Base-by-base conservation (phyloP, 83 land plant genomes). In the Picea abies region DNA sequence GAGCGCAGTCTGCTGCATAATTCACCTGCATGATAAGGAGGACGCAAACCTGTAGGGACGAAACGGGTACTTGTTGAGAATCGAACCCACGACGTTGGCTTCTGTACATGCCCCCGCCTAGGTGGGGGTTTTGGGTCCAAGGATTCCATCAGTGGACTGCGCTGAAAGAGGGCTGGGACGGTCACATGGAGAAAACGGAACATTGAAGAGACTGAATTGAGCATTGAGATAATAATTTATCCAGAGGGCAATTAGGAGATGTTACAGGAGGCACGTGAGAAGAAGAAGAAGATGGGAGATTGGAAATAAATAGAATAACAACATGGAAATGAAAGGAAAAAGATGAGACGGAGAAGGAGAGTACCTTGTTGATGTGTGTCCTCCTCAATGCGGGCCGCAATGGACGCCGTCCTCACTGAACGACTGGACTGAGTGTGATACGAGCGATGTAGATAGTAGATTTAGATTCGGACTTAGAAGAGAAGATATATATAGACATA, bases 391-490 rank as follows among this genome's bases (percentile, higher is more conserved):
- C 72, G 32, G 72, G 19, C 44, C 37, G 72, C 72, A 15, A 52
- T 52, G 56, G 56, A 52, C 56, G 56, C 56, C 56, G 56, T 52
- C 56, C 56, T 52, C 56, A 52, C 56, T 52, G 56, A 52, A 52
- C 56, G 56, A 52, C 56, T 52, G 56, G 56, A 52, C 56, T 69
- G 41, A 69, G 72, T 32, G 44, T 70, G 75, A 37, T 70, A 35
- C 39, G 47, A 70, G 58, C 77, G 77, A 73, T 73, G 77, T 73
- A 44, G 77, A 73, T 73, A 73, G 26, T 19, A 47, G 77, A 73
- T 73, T 44, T 73, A 19, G 77, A 73, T 52, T 44, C 47, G 77
- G 76, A 71, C 41, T 71, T n/a, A 6, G 49, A 73, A n/a, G 37
- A 4, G 14, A 6, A 72, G 20, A 37, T 17, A 16, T 10, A 39